Base-by-base conservation (phyloP, 495 filamentous ascomycete species). In the Penicillium paradoxum region DNA sequence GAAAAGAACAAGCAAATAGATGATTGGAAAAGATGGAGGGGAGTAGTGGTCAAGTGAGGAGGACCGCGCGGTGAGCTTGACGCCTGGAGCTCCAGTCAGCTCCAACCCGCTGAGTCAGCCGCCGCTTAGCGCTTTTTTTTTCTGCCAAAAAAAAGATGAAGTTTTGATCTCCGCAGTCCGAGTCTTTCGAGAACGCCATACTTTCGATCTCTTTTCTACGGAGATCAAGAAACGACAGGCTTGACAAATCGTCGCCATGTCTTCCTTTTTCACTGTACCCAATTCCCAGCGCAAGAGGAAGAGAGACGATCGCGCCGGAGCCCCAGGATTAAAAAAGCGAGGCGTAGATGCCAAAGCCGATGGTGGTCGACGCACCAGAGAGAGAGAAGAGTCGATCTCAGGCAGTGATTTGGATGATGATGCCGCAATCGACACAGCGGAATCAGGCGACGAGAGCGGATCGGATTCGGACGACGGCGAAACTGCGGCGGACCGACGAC, bases 241-340 rank as follows among this genome's bases (percentile, higher is more conserved):
- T 45, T 15, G 17, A 19, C 18, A 55, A 50, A 22, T 60, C 37
- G 34, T 55, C 41, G 49, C 38, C 27, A 90, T 92, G 87, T 89
- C 88, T 45, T 92, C 88, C 15, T 95, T 95, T 71, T 95, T 95
- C 65, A 90, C 90, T 37, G 64, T 84, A 21, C 86, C 90, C 37
- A 79, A 81, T 19, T 83, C 84, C 25, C 83, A 88, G 60, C 88
- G 86, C 72, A 93, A 95, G 79, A 76, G 90, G 61, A 93, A 95
- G 75, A 77, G 76, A 63, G 72, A 79, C 50, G 67, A 80, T 51
- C 69, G 75, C 62, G 72, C 67, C 62, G 66, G 66, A 58, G 63
- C 73, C 44, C 72, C 76, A 54, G 65, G 75, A 53, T 76, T 80
- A 44, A 82, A 80, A 67, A 84, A 82, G 70, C 69, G 78, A 72